A percentile compares a stretch with the other conserved stretches of the same genome.
Evolutionary conservation across 176 grass and related monocot genomes (phyloP).

Genomic region (Chloris gayana): DNA sequence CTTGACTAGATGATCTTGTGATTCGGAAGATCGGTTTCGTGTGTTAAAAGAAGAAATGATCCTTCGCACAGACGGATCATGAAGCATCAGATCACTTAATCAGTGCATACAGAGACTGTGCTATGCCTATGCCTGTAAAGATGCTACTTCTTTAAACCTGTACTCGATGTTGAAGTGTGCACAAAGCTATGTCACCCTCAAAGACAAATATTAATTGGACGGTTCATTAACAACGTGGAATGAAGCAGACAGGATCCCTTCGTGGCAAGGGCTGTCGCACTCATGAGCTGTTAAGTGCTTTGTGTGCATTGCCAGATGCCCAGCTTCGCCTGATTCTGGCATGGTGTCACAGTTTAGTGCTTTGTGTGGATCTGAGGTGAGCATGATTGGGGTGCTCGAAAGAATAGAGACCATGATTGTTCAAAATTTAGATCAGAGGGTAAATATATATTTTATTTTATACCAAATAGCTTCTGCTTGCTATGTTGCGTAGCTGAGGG

Average conservation of each 20-base stretch:
- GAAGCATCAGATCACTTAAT: too few relatives aligned
- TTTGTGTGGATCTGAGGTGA: slow-evolving; percentile 14
- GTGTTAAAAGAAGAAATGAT: too few relatives aligned
- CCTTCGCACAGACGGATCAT: too few relatives aligned
- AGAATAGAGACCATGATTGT: not conserved
- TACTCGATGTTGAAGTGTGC: slow-evolving; percentile 17
- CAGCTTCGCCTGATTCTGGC: not conserved
- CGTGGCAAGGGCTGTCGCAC: not conserved
- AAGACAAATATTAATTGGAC: slow-evolving; percentile 14
- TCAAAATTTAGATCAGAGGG: slow-evolving; percentile 18
- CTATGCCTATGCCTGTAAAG: too few relatives aligned
- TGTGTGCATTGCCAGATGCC: slow-evolving; percentile 41
- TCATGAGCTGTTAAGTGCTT: not conserved
- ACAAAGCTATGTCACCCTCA: not conserved
- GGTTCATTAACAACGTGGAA: slow-evolving; percentile 1
- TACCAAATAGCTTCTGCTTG: not conserved
- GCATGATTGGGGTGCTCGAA: not conserved
- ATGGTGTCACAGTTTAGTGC: not conserved
- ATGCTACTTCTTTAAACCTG: too few relatives aligned
- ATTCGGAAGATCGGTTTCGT: too few relatives aligned
- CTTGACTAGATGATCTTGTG: too few relatives aligned
- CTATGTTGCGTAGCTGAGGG: not conserved
- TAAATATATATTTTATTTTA: not conserved
- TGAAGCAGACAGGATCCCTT: slow-evolving; percentile 7
- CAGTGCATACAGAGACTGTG: too few relatives aligned